Evolutionary conservation across 2,329 filamentous ascomycete genomes (phyloP).

Genomic region (Verticillium alfalfae): DNA sequence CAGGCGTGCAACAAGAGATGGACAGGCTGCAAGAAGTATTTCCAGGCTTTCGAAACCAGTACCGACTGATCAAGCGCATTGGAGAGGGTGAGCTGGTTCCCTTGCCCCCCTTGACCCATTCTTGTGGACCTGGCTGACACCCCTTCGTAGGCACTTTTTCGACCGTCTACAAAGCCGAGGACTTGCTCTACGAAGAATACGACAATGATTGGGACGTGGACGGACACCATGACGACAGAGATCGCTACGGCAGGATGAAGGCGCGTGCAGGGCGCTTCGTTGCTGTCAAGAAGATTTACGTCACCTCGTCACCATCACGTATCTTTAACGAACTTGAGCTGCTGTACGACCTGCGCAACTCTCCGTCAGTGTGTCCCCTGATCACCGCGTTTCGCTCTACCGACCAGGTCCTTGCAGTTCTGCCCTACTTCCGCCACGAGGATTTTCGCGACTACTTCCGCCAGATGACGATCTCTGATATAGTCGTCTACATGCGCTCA

Average conservation of each 20-base stretch:
- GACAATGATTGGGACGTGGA: constrained; percentile 83
- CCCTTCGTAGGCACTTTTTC: constrained; percentile 82
- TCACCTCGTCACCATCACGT: constrained; percentile 87
- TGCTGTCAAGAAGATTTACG: constrained; percentile 98
- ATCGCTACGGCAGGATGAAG: constrained; percentile 45
- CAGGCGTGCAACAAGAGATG: constrained; percentile 78
- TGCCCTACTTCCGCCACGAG: constrained; percentile 92
- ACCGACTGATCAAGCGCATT: constrained; percentile 91
- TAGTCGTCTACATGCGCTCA: constrained; percentile 82
- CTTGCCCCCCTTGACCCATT: background rate
- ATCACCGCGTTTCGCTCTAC: constrained; percentile 95
- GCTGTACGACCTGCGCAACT: constrained; percentile 78
- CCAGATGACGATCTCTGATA: constrained; percentile 79
- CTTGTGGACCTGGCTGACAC: background rate
- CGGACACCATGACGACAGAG: constrained; percentile 13
- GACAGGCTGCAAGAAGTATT: constrained; percentile 76
- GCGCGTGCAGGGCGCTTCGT: constrained; percentile 63
- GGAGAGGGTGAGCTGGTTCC: constrained; percentile 66
- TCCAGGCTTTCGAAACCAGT: constrained; percentile 75
- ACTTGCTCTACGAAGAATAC: constrained; percentile 77
- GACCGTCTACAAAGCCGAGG: constrained; percentile 97
- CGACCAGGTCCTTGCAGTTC: constrained; percentile 89
- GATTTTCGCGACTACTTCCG: constrained; percentile 96
- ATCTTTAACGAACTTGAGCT: constrained; percentile 97
- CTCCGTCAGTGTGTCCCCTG: constrained; percentile 81